Conservation (phyloP, 441 rosid genomes). For the Pelargonium australe region DNA sequence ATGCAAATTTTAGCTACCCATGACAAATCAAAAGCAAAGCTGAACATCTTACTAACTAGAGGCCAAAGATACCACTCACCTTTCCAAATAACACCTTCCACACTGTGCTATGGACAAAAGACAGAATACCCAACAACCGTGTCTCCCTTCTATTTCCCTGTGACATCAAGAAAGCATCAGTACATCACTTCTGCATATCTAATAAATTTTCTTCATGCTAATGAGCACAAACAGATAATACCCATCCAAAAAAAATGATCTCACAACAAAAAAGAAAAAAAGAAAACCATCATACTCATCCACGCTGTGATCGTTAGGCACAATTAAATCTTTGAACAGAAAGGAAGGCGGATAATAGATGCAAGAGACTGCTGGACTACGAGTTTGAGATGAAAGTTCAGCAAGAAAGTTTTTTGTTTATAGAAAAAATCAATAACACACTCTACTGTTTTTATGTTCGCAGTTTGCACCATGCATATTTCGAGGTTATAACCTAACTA, state of each 20-base stretch:
- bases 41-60: no score
- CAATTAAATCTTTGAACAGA: neutral
- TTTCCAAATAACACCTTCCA: conserved; percentile 98
- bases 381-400: neutral
- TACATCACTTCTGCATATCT: neutral
- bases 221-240: no score
- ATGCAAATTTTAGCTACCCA: no score
- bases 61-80: conserved; percentile 30
- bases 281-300: no score
- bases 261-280: no score
- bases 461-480: neutral
- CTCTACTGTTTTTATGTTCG: neutral
- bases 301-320: neutral
- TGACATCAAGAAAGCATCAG: conserved; percentile 10
- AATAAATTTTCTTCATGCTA: no score
- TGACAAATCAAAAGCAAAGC: no score
- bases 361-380: neutral
- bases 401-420: neutral
- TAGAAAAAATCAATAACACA: no score
- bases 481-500: neutral
- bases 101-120: conserved; percentile 91
- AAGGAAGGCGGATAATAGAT: neutral
- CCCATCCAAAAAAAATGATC: no score
- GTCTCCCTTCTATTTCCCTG: conserved; percentile 99
- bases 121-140: conserved; percentile 75